Percentiles rank a stretch among this genome's conserved stretches.
Conservation (phyloP, 441 rosid species). For the Lepidium campestre region DNA sequence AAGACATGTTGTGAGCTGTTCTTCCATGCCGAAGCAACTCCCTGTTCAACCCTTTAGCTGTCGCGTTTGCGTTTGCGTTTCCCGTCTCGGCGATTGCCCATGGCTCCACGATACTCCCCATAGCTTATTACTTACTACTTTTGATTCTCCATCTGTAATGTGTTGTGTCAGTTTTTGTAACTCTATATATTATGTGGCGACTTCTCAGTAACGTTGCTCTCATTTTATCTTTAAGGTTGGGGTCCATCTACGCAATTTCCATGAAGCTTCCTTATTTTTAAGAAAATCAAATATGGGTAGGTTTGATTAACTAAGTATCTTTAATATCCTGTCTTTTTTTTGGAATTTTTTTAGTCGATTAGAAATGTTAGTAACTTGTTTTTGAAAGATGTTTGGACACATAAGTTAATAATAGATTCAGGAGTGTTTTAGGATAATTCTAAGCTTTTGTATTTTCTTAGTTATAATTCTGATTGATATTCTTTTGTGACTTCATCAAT, state of each 20-base stretch:
- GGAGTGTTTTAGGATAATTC: too few species aligned
- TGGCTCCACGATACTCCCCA: constrained; percentile 23
- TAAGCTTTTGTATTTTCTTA: too few species aligned
- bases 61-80: background rate
- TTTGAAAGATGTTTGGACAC: too few species aligned
- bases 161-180: constrained; percentile 19
- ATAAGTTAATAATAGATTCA: too few species aligned
- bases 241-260: constrained; percentile 12
- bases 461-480: too few species aligned
- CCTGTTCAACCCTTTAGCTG: constrained; percentile 9
- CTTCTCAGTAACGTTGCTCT: background rate
- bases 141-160: background rate
- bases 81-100: constrained; percentile 15
- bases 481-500: too few species aligned
- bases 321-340: background rate
- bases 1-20: constrained; percentile 33
- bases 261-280: constrained; percentile 20
- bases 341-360: background rate
- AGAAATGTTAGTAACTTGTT: too few species aligned
- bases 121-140: background rate
- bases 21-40: constrained; percentile 31
- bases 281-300: background rate
- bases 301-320: background rate
- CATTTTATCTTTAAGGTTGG: background rate
- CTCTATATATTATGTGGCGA: constrained; percentile 17